Conservation (phyloP, 2,329 filamentous ascomycete genomes). For the Rachicladosporium sp. region DNA sequence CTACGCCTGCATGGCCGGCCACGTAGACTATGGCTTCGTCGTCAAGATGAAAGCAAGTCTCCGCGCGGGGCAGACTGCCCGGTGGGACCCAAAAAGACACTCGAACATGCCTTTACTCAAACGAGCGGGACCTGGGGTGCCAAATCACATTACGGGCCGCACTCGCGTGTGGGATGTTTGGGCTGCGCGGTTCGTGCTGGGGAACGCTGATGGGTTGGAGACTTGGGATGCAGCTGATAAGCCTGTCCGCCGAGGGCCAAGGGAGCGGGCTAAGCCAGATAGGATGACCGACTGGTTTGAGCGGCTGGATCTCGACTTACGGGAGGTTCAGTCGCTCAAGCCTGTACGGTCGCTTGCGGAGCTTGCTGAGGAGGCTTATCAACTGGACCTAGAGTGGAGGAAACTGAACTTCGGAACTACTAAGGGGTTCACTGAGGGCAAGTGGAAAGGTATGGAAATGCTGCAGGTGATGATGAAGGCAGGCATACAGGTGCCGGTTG, state of each 20-base stretch:
- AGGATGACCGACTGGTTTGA: no score
- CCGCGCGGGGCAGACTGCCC: background rate
- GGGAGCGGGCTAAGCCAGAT: no score
- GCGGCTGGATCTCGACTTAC: background rate
- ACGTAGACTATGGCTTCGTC: conserved; percentile 8
- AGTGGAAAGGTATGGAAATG: conserved; percentile 1
- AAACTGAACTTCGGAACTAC: background rate
- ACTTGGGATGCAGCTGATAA: no score
- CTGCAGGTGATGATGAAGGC: conserved; percentile 11
- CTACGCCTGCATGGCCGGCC: conserved; percentile 19
- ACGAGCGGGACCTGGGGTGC: no score
- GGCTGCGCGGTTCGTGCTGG: conserved; percentile 16
- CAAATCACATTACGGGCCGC: background rate
- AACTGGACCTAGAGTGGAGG: conserved; percentile 14
- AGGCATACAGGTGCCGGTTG: conserved; percentile 15
- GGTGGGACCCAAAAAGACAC: background rate
- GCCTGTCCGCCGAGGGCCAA: no score
- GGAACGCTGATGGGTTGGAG: no score
- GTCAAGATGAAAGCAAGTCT: conserved; percentile 8
- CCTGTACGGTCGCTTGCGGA: conserved; percentile 9
- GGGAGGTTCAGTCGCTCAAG: conserved; percentile 3
- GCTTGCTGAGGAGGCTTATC: conserved; percentile 12
- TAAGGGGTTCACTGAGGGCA: no score
- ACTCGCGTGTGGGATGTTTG: conserved; percentile 9
- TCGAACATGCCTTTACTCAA: background rate